Evolutionary conservation across 2,329 filamentous ascomycete genomes (phyloP), one percentile per base, ranked within the genome.

Genomic region (Rutstroemia sp.): DNA sequence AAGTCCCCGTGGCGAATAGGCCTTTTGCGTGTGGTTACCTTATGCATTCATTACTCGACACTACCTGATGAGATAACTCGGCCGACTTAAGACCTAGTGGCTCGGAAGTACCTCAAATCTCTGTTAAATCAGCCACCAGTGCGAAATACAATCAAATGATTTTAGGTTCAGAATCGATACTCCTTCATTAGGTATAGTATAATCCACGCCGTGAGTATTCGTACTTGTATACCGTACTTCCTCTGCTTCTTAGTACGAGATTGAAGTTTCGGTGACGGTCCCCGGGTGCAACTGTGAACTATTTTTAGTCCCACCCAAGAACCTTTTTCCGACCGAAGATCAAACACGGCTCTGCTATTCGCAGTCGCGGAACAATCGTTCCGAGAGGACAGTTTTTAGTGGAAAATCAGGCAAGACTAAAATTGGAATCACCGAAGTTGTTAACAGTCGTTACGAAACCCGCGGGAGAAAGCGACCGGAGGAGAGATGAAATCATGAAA

Each of bases 61-160:
- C 37, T 47, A 14, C n/a, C 6, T 46, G 9, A 14, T 37, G 19
- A 45, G 23, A 19, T 34, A 27, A 42, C 19, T 23, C 12, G 42
- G 9, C 25, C 14, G n/a, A n/a, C 12, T 30, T 37, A 18, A 16
- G 21, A 23, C 18, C 23, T 47, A 47, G n/a, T 25, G 41, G 39
- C 25, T 53, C 41, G 38, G 41, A 53, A 53, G 51, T 38, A 14
- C 51, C 49, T 53, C 47, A 27, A 53, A 53, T 53, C 41, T 53
- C 51, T 53, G 41, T 34, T 53, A 53, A 47, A 42, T 27, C 12
- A 46, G 19, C 34, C 39, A 25, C 27, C 51, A 30, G 37, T 27
- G 23, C 23, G 23, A 23, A 23, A 23, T 23, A 37, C 47, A 42
- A 53, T 19, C 25, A 53, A 47, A 53, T 47, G 27, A 14, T 30